Base-by-base conservation (phyloP, 225 moss, liverwort and hornwort genomes). In the Ulota crispa region DNA sequence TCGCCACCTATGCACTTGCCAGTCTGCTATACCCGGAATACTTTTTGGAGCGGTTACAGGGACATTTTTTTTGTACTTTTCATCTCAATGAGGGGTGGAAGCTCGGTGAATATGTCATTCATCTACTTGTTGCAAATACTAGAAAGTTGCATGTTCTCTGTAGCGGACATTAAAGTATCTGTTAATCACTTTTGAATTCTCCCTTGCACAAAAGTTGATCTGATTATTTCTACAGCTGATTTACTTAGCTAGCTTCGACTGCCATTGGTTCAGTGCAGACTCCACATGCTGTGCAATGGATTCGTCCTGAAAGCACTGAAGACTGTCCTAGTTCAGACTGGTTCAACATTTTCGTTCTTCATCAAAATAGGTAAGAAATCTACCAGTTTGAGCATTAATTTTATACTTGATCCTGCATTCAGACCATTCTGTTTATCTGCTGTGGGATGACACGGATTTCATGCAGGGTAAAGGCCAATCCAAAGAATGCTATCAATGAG, bases 301-400 rank as follows among this genome's bases (percentile, higher is more conserved):
- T 99, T 82, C 99, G 99, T 64, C 96, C 99, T 78, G 96, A 90
- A 87, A 87, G 83, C 64, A 88, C 94, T 39, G 92, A 93, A 61
- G 94, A 93, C 55, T 91, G 88, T 59, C 76, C 85, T 37, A 67
- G 80, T 77, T 87, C 94, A 70, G 96, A 94, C 64, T 99, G 99
- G 99, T 99, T 99, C 72, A 99, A 95, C 86, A 89, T 99, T n/a
- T 99, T 99, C 77, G 99, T 99, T 80, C 89, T 99, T 77, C 99
- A 99, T 82, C 99, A 99, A 80, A 99, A 99, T 83, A 91, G 96
- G 96, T 92, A 54, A 75, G 24, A 19, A 23, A 47, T 59, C 73
- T 63, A 74, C 39, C 47, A 80, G 11, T 76, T 84, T 13, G 78
- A 75, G 47, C 71, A 24, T 72, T 6, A 37, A 53, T 72, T 68